These are phyloP conservation scores for Daldinia childiae DNA, from an alignment of 495 filamentous ascomycete genomes.

Conservation along the genomic window DNA sequence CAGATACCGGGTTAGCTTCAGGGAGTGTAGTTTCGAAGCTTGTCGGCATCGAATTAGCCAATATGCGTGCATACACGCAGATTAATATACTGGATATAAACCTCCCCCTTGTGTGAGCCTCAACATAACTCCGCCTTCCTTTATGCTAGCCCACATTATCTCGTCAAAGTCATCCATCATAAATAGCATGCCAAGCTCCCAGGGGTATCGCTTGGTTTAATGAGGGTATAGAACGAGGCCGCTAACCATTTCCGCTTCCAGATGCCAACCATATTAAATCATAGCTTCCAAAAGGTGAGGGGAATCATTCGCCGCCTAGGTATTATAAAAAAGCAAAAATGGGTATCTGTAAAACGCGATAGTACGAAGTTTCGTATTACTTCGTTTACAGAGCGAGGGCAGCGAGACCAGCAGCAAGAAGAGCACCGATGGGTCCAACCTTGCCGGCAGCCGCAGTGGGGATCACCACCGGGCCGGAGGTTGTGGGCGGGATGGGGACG, in stretches of 20 bases:
- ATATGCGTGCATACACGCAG: conserved; percentile 37
- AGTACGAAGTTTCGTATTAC: conserved; percentile 19
- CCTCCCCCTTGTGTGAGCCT: conserved; percentile 25
- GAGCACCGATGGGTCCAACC: conserved; percentile 43
- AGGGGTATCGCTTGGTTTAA: conserved; percentile 28
- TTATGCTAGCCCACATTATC: conserved; percentile 31
- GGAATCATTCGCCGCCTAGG: conserved; percentile 20
- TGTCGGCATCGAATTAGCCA: conserved; percentile 36
- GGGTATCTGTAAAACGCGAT: conserved; percentile 42
- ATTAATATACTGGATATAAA: conserved; percentile 9
- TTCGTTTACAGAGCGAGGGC: conserved; percentile 46
- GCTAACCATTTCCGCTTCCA: conserved; percentile 24
- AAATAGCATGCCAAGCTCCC: conserved; percentile 28
- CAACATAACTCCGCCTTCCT: conserved; percentile 27
- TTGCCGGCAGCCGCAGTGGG: conserved; percentile 47
- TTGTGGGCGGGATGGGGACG: conserved; percentile 31
- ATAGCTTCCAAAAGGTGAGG: conserved; percentile 15
- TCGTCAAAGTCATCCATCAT: conserved; percentile 33
- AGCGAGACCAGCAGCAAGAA: conserved; percentile 47
- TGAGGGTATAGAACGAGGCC: conserved; percentile 42
- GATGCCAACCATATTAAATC: conserved; percentile 25
- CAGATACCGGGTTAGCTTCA: conserved; percentile 25
- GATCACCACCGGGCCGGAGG: conserved; percentile 25
- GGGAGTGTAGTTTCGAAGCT: conserved; percentile 32
- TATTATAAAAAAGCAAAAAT: conserved; percentile 18